phyloP scores from a whole-genome alignment of 495 filamentous ascomycete species.

The Cryomyces minteri region DNA sequence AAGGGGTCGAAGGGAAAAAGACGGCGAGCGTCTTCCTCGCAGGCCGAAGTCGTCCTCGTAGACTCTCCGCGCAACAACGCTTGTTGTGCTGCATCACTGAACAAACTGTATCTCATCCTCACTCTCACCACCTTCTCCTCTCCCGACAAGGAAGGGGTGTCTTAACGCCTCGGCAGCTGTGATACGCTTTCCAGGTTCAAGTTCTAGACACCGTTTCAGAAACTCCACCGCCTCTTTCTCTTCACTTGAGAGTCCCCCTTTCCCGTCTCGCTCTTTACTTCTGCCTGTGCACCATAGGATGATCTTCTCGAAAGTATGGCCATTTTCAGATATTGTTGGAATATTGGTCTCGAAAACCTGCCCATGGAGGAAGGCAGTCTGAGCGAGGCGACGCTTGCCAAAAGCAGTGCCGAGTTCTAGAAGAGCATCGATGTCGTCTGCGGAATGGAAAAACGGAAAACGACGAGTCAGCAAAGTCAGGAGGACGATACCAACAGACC shows the following conservation, averaged over 20 bases:
- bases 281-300: slow-evolving; percentile 73
- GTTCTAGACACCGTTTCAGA: slow-evolving; percentile 46
- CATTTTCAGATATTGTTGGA: slow-evolving; percentile 68
- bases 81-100: too few species aligned
- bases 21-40: too few species aligned
- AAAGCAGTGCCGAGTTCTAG: slow-evolving; percentile 95
- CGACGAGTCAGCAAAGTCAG: slow-evolving; percentile 75
- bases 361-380: slow-evolving; percentile 67
- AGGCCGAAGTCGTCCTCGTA: too few species aligned
- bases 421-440: slow-evolving; percentile 91
- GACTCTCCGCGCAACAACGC: too few species aligned
- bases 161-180: slow-evolving; percentile 50
- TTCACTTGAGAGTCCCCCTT: slow-evolving; percentile 30
- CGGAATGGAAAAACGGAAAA: slow-evolving; percentile 96
- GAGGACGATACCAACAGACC: slow-evolving; percentile 89
- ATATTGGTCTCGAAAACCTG: slow-evolving; percentile 79
- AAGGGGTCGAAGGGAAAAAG: too few species aligned
- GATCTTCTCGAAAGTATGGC: slow-evolving; percentile 79
- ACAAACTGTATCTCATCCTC: too few species aligned
- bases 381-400: slow-evolving; percentile 64
- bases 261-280: slow-evolving; percentile 25
- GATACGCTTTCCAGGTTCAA: slow-evolving; percentile 52
- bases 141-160: slow-evolving; percentile 48
- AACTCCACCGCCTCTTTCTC: slow-evolving; percentile 51
- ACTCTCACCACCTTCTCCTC: too few species aligned